A percentile compares a stretch with the other conserved stretches of the same genome.
Evolutionary conservation across 1,139 yeast species (phyloP).

Genomic region (Kazachstania sp.): DNA sequence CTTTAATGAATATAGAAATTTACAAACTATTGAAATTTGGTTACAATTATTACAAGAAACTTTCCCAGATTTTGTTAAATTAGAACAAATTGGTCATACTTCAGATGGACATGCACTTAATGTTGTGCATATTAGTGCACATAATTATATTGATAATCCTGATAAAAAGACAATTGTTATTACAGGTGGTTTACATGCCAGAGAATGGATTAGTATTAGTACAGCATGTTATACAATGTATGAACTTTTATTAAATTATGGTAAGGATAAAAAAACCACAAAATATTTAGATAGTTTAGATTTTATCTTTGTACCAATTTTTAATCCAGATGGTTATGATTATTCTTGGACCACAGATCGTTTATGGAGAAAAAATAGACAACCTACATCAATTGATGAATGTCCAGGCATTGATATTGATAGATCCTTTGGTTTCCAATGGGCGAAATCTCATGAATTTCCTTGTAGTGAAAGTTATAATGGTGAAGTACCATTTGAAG

Average conservation of each 20-base stretch:
- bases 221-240: conserved; percentile 57
- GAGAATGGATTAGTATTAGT: conserved; percentile 83
- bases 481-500: conserved; percentile 71
- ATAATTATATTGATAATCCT: conserved; percentile 37
- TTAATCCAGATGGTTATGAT: conserved; percentile 86
- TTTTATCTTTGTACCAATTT: conserved; percentile 69
- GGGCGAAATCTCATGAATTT: conserved; percentile 49
- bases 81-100: conserved; percentile 67
- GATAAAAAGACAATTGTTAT: conserved; percentile 62
- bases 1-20: conserved; percentile 62
- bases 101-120: conserved; percentile 63
- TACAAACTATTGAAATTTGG: conserved; percentile 68
- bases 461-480: conserved; percentile 80
- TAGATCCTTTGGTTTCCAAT: conserved; percentile 72
- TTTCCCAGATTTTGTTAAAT: conserved; percentile 49
- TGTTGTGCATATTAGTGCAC: conserved; percentile 53
- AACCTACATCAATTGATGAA: conserved; percentile 53
- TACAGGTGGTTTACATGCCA: conserved; percentile 80
- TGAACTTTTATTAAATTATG: conserved; percentile 46
- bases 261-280: conserved; percentile 33
- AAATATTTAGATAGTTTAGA: conserved; percentile 45
- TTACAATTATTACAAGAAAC: conserved; percentile 46
- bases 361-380: conserved; percentile 85
- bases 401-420: conserved; percentile 84
- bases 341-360: conserved; percentile 75